These are phyloP conservation scores for Boechera retrofracta DNA, from an alignment of 345 rosid species.

Conservation along the genomic window DNA sequence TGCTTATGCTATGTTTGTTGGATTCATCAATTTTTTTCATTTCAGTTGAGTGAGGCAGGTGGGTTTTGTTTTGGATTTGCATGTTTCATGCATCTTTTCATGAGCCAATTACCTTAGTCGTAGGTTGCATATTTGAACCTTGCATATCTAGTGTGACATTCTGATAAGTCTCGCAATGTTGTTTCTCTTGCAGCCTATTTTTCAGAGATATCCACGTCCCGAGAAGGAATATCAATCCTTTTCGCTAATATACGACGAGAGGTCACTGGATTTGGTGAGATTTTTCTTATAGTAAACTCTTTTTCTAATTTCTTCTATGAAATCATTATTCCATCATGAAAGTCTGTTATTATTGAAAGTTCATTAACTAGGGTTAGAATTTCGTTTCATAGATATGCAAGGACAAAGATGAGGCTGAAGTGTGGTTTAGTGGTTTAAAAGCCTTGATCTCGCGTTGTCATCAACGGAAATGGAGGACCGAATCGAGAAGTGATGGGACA, in stretches of 20 bases:
- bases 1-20: slow-evolving; percentile 14
- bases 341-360: slow-evolving; percentile 14
- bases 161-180: slow-evolving; percentile 41
- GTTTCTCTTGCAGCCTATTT: slow-evolving; percentile 76
- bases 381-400: slow-evolving; percentile 59
- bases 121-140: slow-evolving; percentile 22
- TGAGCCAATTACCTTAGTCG: slow-evolving; percentile 15
- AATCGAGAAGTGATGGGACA: slow-evolving; percentile 54
- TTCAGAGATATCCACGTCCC: slow-evolving; percentile 97
- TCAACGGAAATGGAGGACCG: slow-evolving; percentile 50
- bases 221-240: slow-evolving; percentile 99
- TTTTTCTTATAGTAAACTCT: slow-evolving; percentile 15
- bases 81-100: slow-evolving; percentile 4
- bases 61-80: slow-evolving; percentile 17
- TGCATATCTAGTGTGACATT: slow-evolving; percentile 11
- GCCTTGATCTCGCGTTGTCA: slow-evolving; percentile 55
- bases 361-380: slow-evolving; percentile 19
- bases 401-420: slow-evolving; percentile 77
- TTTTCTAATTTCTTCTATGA: slow-evolving; percentile 23
- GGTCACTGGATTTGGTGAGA: slow-evolving; percentile 93
- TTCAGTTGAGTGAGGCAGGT: slow-evolving; percentile 12
- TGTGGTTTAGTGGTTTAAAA: slow-evolving; percentile 68
- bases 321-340: slow-evolving; percentile 14
- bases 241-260: slow-evolving; percentile 90
- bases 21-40: slow-evolving; percentile 2